Base-by-base conservation (phyloP, 768 basidiomycete genomes). In the Amanita molliuscula region DNA sequence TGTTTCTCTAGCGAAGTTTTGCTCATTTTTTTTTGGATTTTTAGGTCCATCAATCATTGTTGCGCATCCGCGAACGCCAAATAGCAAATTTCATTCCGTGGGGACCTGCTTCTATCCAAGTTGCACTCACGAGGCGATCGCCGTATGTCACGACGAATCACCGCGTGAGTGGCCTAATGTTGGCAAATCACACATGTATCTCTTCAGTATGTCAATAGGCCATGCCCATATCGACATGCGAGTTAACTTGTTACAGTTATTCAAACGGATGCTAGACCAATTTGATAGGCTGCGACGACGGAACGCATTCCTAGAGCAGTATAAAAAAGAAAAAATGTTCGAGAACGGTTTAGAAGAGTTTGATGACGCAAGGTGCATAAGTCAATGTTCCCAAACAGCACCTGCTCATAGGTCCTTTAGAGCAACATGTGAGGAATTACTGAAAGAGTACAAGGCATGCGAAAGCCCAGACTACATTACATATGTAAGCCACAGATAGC, bases 171-270 rank as follows among this genome's bases (percentile, higher is more conserved):
- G 95, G 95, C 0, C 74, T 99, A 45, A 98, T 99, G 96, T 78
- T 99, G 44, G 96, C 94, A 8, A 99, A 99, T 59, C 96, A 99
- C 64, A 99, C 96, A n/a, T 93, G 92, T 58, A 92, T 99, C 52
- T 91, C 91, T 23, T 93, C 92, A 29, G 89, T 94, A 57, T 23
- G 46, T 47, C 21, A 25, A 6, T 5, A 11, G 15, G 34, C n/a
- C n/a, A 35, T n/a, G 25, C 16, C 26, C 2, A 51, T 38, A 38
- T 44, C 20, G 44, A 46, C 49, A 13, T 48, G 47, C 16, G 16
- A 3, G 7, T 13, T 47, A 10, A 48, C 18, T 29, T 45, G 20
- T 25, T 28, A 42, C 60, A 95, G 92, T 67, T 98, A 36, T 97
- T 98, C 74, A 91, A 93, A 66, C 83, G 92, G 1, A 95, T 94